Percentiles rank a stretch among this genome's conserved stretches.
These are phyloP conservation scores for Chimonanthus salicifolius DNA, from an alignment of 164 flowering plant species.

Conservation along the genomic window DNA sequence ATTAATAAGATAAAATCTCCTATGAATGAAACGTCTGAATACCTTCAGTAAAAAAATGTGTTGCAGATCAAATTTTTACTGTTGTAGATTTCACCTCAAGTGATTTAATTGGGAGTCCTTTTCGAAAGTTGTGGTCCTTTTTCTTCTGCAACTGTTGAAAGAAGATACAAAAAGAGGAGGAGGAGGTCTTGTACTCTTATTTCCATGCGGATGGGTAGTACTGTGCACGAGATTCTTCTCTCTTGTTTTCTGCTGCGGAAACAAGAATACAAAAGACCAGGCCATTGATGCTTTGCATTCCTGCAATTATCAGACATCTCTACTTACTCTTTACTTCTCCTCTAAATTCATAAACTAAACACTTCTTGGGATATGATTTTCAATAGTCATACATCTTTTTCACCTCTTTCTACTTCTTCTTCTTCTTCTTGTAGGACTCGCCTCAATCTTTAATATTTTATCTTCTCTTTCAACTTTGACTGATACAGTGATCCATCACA, in stretches of 20 bases:
- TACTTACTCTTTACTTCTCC: too few relatives aligned
- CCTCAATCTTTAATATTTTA: neutral
- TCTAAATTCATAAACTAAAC: too few relatives aligned
- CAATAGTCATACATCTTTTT: too few relatives aligned
- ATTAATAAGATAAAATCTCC: too few relatives aligned
- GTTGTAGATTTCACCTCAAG: neutral
- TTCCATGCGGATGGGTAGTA: neutral
- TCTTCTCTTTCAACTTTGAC: neutral
- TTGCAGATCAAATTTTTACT: neutral
- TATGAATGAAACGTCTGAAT: too few relatives aligned
- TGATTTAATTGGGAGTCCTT: neutral
- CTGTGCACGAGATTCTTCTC: neutral
- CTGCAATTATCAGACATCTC: neutral
- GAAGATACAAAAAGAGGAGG: neutral
- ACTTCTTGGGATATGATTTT: too few relatives aligned
- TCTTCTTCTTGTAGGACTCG: neutral
- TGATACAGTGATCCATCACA: neutral
- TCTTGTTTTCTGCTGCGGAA: neutral
- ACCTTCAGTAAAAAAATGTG: neutral
- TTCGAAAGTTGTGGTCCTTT: slow-evolving; percentile 1
- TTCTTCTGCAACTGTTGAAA: neutral
- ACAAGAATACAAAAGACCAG: neutral
- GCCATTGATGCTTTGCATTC: neutral
- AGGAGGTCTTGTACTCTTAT: neutral
- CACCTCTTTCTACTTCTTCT: neutral